Base-by-base conservation (phyloP, 208 protist species). In the Crithidia thermophila region DNA sequence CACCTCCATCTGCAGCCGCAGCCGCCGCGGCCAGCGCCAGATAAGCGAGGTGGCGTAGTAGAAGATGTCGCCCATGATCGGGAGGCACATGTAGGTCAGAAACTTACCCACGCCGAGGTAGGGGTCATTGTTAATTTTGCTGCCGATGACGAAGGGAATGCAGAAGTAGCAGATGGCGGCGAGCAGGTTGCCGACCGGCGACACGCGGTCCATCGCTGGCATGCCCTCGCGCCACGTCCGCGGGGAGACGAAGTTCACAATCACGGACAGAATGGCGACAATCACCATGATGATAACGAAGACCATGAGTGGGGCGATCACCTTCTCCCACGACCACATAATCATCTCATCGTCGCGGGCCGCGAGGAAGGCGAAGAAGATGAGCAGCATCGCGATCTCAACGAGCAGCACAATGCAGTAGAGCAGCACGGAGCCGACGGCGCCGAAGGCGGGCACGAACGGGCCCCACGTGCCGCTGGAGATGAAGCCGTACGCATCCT, bases 21-120 rank as follows among this genome's bases (percentile, higher is more conserved):
- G 31, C 43, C 75, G 69, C 30, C 77, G 66, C 25, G 91, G 91
- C 86, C 84, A 94, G 53, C 88, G 85, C 88, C 91, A 96, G 57
- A 91, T 87, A 64, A 94, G 72, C n/a, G 91, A 94, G 42, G 84
- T 86, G 31, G 85, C 42, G 68, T 94, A 94, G 77, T 92, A 94
- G 6, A 94, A 43, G 33, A 81, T 72, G 65, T 96, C 91, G 23
- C 74, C 91, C 30, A 84, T 60, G 68, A 96, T 93, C 16, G 77
- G 87, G 39, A 91, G 62, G 9, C 30, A 50, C 75, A 96, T 87
- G 69, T 88, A 92, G 28, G 14, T 34, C 30, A 82, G 46, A 56
- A 77, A 92, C 46, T 85, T 61, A 4, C 81, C 81, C 14, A 75
- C 61, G 8, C 60, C 49, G 13, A 37, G 60, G 25, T 47, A 14